Evolutionary conservation across 495 filamentous ascomycete species (phyloP).

Genomic region (Aspergillus campestris): DNA sequence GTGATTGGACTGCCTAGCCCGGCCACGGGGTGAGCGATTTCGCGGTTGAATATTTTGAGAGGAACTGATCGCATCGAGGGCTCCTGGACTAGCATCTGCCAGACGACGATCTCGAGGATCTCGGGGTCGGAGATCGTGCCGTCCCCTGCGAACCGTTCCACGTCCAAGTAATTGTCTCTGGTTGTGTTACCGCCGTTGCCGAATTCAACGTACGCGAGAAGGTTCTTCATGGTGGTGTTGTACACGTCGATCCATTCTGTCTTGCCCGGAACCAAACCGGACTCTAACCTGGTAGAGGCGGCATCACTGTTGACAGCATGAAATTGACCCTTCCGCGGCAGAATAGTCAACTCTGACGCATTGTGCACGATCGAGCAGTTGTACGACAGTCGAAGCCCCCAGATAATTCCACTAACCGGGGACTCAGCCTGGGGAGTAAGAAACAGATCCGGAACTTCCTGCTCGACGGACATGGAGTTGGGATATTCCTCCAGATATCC

Average conservation of each 20-base stretch:
- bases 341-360: neutral
- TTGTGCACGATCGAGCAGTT: neutral
- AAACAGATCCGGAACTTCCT: neutral
- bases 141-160: neutral
- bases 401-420: neutral
- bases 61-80: no score
- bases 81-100: neutral
- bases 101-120: neutral
- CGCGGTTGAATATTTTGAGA: no score
- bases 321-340: neutral
- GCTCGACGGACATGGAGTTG: neutral
- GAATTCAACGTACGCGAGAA: no score
- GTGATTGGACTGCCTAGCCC: no score
- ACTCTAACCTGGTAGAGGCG: neutral
- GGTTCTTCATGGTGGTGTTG: no score
- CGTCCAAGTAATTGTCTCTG: no score
- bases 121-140: neutral
- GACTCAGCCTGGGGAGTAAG: neutral
- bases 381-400: neutral
- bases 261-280: no score
- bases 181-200: no score
- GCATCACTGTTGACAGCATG: neutral
- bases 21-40: no score
- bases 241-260: no score
- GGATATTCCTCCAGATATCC: neutral